phyloP scores from a whole-genome alignment of 2,329 filamentous ascomycete genomes.

The Trichophyton benhamiae region DNA sequence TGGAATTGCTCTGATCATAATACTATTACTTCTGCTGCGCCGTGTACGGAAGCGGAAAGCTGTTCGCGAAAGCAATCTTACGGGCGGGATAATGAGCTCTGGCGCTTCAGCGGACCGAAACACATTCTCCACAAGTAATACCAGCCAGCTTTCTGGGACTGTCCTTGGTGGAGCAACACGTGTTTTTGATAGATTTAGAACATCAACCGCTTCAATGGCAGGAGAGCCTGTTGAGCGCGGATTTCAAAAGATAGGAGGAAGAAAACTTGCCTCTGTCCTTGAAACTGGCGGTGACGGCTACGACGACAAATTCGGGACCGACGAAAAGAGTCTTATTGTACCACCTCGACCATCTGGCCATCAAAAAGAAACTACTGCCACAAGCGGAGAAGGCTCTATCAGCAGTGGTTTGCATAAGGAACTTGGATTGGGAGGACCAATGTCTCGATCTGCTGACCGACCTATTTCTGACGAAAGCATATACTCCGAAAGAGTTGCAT shows the following conservation, averaged over 20 bases:
- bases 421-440: constrained; percentile 4
- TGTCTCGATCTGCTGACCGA: constrained; percentile 8
- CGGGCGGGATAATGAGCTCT: neutral
- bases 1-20: constrained; percentile 41
- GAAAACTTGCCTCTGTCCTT: constrained; percentile 38
- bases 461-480: constrained; percentile 14
- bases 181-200: constrained; percentile 32
- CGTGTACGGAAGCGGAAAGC: constrained; percentile 38
- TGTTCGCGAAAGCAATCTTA: neutral
- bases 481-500: constrained; percentile 22
- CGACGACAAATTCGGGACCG: constrained; percentile 24
- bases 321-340: constrained; percentile 18
- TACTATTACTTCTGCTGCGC: constrained; percentile 39
- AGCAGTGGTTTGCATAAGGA: constrained; percentile 8
- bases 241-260: constrained; percentile 39
- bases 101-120: neutral
- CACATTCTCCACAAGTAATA: constrained; percentile 6
- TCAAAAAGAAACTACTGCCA: constrained; percentile 14
- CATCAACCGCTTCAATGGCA: constrained; percentile 25
- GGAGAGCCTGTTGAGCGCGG: constrained; percentile 33
- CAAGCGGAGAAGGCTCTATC: neutral
- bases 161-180: constrained; percentile 26
- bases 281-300: constrained; percentile 36
- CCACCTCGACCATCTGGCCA: constrained; percentile 17
- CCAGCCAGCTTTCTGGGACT: constrained; percentile 27